Conservation (phyloP, 2,329 filamentous ascomycete species). For the Hymenotorrendiella dingleyae region DNA sequence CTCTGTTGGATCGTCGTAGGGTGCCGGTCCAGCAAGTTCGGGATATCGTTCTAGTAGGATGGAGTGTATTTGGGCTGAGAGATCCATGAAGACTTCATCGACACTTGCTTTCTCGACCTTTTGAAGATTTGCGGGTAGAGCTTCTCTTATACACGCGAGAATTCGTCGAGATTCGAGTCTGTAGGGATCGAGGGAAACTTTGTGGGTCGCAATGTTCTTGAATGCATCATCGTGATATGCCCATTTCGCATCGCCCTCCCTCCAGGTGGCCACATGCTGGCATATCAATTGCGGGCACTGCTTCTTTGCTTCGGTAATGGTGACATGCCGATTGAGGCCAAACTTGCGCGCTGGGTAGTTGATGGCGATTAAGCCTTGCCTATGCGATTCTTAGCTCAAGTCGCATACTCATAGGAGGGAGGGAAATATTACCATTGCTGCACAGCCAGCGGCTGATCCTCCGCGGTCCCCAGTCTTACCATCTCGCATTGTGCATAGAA, state of each 20-base stretch:
- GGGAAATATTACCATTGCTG: conserved; percentile 70
- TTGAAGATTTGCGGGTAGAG: conserved; percentile 58
- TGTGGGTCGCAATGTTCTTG: conserved; percentile 76
- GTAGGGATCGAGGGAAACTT: conserved; percentile 92
- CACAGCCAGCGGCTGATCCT: conserved; percentile 79
- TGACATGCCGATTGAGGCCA: conserved; percentile 75
- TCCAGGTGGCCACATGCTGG: conserved; percentile 94
- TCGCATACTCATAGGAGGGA: neutral
- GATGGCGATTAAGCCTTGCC: conserved; percentile 89
- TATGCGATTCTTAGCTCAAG: conserved; percentile 26
- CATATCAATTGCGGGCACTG: conserved; percentile 77
- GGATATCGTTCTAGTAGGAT: conserved; percentile 71
- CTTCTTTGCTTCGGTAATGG: conserved; percentile 74
- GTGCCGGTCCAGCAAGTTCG: conserved; percentile 60
- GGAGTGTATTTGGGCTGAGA: conserved; percentile 77
- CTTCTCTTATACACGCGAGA: conserved; percentile 68
- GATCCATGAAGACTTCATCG: conserved; percentile 91
- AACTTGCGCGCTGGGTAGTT: conserved; percentile 87
- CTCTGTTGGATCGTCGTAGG: conserved; percentile 67
- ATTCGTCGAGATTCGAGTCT: conserved; percentile 79
- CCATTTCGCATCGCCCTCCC: conserved; percentile 88
- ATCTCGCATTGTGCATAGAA: conserved; percentile 98
- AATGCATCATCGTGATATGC: conserved; percentile 79
- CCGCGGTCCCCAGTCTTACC: conserved; percentile 69
- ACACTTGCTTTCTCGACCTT: conserved; percentile 89